These are phyloP conservation scores for Pythium brachiatum DNA, from an alignment of 352 stramenopile species.

Conservation along the genomic window DNA sequence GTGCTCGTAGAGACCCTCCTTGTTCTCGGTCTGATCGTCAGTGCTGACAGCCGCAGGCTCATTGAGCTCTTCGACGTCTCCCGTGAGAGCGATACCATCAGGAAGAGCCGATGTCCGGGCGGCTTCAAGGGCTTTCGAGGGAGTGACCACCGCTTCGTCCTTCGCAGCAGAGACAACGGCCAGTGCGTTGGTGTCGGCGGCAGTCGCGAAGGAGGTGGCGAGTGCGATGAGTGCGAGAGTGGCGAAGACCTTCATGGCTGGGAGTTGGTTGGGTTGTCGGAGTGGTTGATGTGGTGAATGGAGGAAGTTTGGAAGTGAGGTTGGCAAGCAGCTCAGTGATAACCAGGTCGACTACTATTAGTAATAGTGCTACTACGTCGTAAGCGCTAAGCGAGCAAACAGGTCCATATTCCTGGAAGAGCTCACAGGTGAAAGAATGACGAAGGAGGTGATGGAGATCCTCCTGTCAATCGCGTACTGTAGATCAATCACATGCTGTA, in stretches of 20 bases:
- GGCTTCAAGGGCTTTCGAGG: neutral
- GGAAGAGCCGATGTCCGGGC: neutral
- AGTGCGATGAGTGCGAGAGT: neutral
- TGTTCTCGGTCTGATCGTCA: neutral
- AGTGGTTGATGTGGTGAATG: neutral
- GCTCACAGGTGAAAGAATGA: no score
- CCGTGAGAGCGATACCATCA: neutral
- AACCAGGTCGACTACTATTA: no score
- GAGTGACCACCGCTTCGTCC: neutral
- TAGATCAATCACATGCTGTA: neutral
- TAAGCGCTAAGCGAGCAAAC: no score
- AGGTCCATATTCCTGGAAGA: no score
- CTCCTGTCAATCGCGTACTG: no score
- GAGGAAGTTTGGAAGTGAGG: neutral
- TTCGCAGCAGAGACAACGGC: neutral
- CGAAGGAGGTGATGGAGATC: no score
- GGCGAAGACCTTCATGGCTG: neutral
- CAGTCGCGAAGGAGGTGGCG: neutral
- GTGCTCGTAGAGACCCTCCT: neutral
- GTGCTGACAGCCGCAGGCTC: neutral
- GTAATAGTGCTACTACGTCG: no score
- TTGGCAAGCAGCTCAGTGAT: neutral
- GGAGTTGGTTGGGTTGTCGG: neutral
- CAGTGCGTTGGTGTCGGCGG: neutral
- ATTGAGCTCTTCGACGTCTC: neutral